Conservation (phyloP, 2,329 filamentous ascomycete species). For the Septoria petroselini region DNA sequence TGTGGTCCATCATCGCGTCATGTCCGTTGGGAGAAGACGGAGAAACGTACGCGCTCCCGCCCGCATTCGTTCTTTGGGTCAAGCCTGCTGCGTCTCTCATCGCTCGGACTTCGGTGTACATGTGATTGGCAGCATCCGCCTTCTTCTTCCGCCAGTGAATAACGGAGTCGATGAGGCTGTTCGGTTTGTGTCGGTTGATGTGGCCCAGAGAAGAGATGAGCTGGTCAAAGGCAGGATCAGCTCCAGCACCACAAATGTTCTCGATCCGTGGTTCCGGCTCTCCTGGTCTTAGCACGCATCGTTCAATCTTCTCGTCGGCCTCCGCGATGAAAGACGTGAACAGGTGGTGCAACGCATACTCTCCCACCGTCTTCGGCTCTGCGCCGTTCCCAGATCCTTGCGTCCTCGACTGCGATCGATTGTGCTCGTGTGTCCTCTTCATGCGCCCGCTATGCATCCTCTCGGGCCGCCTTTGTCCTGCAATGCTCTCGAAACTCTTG, state of each 20-base stretch:
- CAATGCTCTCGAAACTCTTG: slow-evolving; percentile 31
- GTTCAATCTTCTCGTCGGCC: slow-evolving; percentile 92
- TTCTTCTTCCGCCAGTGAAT: slow-evolving; percentile 98
- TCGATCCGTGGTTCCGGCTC: slow-evolving; percentile 83
- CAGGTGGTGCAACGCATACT: slow-evolving; percentile 93
- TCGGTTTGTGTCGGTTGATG: slow-evolving; percentile 90
- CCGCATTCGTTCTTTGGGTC: slow-evolving; percentile 27
- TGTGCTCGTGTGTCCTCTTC: slow-evolving; percentile 69
- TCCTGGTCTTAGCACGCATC: slow-evolving; percentile 75
- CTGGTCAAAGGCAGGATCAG: slow-evolving; percentile 87
- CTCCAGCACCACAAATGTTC: slow-evolving; percentile 82
- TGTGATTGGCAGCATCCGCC: slow-evolving; percentile 69
- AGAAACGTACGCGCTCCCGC: slow-evolving; percentile 21
- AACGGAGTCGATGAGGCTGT: slow-evolving; percentile 90
- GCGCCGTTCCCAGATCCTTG: slow-evolving; percentile 37
- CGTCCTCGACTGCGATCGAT: slow-evolving; percentile 64
- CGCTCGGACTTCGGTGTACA: slow-evolving; percentile 34
- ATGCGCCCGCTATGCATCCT: slow-evolving; percentile 55
- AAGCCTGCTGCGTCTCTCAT: slow-evolving; percentile 26
- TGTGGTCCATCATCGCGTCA: slow-evolving; percentile 34
- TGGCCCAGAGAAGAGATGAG: slow-evolving; percentile 89
- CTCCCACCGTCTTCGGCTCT: slow-evolving; percentile 89
- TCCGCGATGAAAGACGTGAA: slow-evolving; percentile 96
- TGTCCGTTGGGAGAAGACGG: slow-evolving; percentile 28
- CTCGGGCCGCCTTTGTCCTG: slow-evolving; percentile 39